Evolutionary conservation across 2,329 filamentous ascomycete species (phyloP).

Genomic region (Stromatinia cepivora): DNA sequence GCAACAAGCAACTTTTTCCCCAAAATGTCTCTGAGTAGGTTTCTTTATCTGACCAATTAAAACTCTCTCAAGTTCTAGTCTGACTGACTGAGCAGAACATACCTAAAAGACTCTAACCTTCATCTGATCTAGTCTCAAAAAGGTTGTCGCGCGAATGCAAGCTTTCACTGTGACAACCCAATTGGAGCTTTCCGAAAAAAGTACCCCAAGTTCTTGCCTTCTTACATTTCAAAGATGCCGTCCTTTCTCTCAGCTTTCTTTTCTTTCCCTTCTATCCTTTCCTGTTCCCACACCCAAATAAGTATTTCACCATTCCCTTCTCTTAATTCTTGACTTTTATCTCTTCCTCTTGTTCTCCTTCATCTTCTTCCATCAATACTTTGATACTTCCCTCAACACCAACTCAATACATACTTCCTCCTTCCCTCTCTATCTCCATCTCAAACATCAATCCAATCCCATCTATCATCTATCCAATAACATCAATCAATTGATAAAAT

Average conservation of each 20-base stretch:
- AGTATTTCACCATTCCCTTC: constrained; percentile 27
- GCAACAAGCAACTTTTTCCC: neutral
- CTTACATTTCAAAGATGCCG: constrained; percentile 4
- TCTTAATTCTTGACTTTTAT: constrained; percentile 13
- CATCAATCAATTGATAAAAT: constrained; percentile 24
- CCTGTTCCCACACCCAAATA: constrained; percentile 18
- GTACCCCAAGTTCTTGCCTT: constrained; percentile 24
- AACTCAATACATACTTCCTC: neutral
- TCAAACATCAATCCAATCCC: constrained; percentile 2
- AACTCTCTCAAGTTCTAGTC: neutral
- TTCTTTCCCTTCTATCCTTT: constrained; percentile 20
- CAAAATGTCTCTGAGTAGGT: constrained; percentile 12
- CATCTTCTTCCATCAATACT: constrained; percentile 13
- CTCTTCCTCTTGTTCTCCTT: constrained; percentile 12
- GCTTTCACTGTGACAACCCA: constrained; percentile 24
- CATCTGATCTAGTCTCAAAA: constrained; percentile 18
- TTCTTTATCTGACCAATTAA: constrained; percentile 11
- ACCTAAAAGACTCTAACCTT: neutral
- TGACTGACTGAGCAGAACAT: no score
- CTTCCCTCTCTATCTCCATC: constrained; percentile 2
- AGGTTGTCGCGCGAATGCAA: constrained; percentile 18
- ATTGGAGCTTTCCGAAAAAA: constrained; percentile 28
- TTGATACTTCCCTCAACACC: neutral
- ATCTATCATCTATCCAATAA: constrained; percentile 13
- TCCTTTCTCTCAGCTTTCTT: constrained; percentile 22